Evolutionary conservation across 2,329 filamentous ascomycete genomes (phyloP), one percentile per base, ranked within the genome.

Genomic region (Botrytis squamosa): DNA sequence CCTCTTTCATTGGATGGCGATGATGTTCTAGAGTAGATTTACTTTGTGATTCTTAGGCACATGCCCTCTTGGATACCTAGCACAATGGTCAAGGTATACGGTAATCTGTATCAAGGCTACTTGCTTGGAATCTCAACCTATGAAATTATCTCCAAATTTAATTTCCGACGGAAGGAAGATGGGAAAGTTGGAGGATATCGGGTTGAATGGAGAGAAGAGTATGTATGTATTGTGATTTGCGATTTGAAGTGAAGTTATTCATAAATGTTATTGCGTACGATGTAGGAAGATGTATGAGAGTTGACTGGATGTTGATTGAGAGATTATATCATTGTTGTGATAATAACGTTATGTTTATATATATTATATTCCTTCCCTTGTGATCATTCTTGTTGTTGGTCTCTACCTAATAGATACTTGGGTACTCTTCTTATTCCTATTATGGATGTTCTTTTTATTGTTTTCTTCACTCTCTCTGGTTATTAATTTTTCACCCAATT

Each of bases 91-190:
- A 18, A 16, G 29, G 52, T 29, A 55, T 40, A 18, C 59, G 40
- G 33, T 29, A 29, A 40, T 14, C 59, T 40, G 33, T 40, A 14
- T 55, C 7, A 25, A 67, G 44, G 46, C 44, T 67, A 52, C 44
- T 16, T 55, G 46, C 65, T 40, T 66, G 22, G 63, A 36, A 66
- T 46, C 3, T 18, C 62, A 33, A 64, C 62, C 44, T 40, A 29
- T 40, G 4, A 40, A 38, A 52, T 38, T 36, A 3, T 29, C 40
- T 38, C 8, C 9, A 67, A 40, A 55, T 40, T 67, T 67, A 67
- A 67, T 67, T 36, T 67, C 65, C 65, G 65, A 55, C 33, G 46
- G 65, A 22, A 67, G 33, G 46, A 67, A 67, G 49, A 52, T 55
- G 44, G 46, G 44, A 8, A 55, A 52, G 65, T 67, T n/a, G 65